Evolutionary conservation across 2,329 filamentous ascomycete species (phyloP).

Genomic region (Dendrostoma leiphaemia): DNA sequence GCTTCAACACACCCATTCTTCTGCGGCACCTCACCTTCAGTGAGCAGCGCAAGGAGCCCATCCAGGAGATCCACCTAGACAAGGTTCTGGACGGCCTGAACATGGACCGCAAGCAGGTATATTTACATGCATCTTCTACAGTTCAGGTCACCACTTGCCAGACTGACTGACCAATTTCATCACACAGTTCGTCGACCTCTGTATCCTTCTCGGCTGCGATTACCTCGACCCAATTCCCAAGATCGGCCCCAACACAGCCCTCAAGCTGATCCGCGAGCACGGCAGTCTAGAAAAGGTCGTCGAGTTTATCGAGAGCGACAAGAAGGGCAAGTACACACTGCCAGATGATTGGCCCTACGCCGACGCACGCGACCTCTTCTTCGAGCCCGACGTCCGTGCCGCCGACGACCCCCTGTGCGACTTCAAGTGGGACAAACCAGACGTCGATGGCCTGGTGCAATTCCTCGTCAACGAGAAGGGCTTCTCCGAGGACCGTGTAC

Average conservation of each 20-base stretch:
- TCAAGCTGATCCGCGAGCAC: constrained; percentile 93
- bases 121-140: constrained; percentile 5
- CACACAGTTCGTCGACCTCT: constrained; percentile 87
- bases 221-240: constrained; percentile 97
- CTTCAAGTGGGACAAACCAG: constrained; percentile 96
- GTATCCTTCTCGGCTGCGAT: constrained; percentile 95
- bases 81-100: constrained; percentile 81
- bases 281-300: constrained; percentile 85
- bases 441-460: constrained; percentile 83
- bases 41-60: constrained; percentile 95
- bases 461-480: constrained; percentile 93
- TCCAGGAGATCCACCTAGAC: constrained; percentile 88
- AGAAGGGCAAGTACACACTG: constrained; percentile 76
- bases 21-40: constrained; percentile 93
- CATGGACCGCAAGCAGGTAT: constrained; percentile 84
- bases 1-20: constrained; percentile 89
- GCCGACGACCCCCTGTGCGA: constrained; percentile 87
- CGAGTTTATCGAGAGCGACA: constrained; percentile 71
- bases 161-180: constrained; percentile 1
- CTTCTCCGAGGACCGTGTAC: constrained; percentile 92
- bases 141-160: neutral
- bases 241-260: constrained; percentile 84
- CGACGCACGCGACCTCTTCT: constrained; percentile 89
- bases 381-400: constrained; percentile 80
- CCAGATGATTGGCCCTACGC: constrained; percentile 97